Conservation (phyloP, 257 asterid genomes). For the Petrea volubilis region DNA sequence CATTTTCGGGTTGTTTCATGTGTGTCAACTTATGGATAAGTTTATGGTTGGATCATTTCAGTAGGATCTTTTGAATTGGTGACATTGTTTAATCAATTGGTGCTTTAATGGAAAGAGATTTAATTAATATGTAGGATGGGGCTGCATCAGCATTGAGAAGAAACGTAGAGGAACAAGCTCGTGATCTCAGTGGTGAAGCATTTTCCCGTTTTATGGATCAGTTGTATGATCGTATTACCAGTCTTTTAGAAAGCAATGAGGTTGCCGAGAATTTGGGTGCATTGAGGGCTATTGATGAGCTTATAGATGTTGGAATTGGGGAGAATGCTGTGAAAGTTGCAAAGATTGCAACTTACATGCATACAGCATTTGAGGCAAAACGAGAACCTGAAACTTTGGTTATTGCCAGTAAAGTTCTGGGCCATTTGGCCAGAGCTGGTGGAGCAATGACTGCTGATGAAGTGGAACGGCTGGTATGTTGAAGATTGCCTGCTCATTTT, state of each 20-base stretch:
- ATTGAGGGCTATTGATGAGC: constrained; percentile 91
- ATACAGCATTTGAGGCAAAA: constrained; percentile 85
- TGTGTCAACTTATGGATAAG: not conserved
- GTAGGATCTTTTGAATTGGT: constrained; percentile 1
- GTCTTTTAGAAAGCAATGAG: constrained; percentile 80
- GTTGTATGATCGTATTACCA: constrained; percentile 76
- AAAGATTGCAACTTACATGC: constrained; percentile 80
- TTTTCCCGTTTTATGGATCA: constrained; percentile 93
- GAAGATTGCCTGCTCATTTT: constrained; percentile 15
- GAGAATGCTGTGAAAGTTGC: constrained; percentile 95
- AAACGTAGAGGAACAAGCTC: constrained; percentile 84
- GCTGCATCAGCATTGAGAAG: constrained; percentile 75
- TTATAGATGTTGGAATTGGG: constrained; percentile 83
- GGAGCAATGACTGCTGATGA: constrained; percentile 99
- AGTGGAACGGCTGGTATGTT: constrained; percentile 86
- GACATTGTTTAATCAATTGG: not conserved
- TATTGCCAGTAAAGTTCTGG: constrained; percentile 88
- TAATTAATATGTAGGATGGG: constrained; percentile 66
- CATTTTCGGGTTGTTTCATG: constrained; percentile 3
- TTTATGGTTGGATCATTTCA: constrained; percentile 1
- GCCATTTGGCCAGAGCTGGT: constrained; percentile 99
- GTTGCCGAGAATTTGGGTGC: constrained; percentile 96
- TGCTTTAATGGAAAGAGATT: not conserved
- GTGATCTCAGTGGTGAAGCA: constrained; percentile 84
- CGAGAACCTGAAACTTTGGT: constrained; percentile 88